phyloP scores from a whole-genome alignment of 2,329 filamentous ascomycete genomes.

The Calonectria henricotiae region DNA sequence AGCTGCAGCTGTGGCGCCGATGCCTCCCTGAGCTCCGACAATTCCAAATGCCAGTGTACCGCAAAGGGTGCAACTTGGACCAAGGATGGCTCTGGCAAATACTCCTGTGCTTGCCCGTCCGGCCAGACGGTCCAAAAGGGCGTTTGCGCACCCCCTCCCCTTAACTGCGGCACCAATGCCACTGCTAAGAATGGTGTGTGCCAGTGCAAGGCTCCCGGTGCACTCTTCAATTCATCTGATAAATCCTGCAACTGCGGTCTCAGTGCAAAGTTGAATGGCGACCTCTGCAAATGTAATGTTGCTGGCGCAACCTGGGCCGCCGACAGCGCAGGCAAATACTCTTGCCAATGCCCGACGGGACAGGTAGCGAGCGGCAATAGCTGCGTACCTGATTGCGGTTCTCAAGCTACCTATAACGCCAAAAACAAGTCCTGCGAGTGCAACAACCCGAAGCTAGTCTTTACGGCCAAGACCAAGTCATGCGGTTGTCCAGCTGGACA shows the following conservation, averaged over 20 bases:
- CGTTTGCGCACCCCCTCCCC: background rate
- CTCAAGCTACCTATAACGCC: background rate
- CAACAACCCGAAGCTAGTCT: background rate
- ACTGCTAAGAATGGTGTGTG: background rate
- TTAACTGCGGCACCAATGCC: background rate
- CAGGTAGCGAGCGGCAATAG: background rate
- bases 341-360: background rate
- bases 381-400: background rate
- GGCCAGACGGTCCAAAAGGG: background rate
- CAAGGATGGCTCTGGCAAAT: background rate
- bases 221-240: background rate
- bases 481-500: background rate
- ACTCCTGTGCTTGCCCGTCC: background rate
- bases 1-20: background rate
- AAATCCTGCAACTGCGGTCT: background rate
- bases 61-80: background rate
- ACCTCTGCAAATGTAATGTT: background rate
- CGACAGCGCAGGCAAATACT: background rate
- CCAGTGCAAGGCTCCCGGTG: background rate
- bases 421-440: background rate
- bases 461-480: background rate
- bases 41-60: background rate
- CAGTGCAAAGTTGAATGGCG: no score
- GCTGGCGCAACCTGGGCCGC: background rate
- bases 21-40: background rate